Base-by-base conservation (phyloP, 23 red algal genomes). In the Gracilaria caudata region DNA sequence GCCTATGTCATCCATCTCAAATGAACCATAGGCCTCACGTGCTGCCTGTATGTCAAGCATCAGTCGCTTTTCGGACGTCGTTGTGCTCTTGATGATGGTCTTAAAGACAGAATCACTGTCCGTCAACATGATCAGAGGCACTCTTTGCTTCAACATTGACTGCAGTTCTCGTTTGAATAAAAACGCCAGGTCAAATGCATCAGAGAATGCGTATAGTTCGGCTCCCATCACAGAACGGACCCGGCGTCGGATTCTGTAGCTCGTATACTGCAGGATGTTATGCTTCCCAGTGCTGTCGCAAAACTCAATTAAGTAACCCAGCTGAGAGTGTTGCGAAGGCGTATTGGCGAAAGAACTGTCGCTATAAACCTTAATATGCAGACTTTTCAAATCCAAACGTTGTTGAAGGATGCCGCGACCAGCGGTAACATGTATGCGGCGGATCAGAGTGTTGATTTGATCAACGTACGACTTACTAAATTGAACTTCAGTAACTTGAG, bases 401-500 rank as follows among this genome's bases (percentile, higher is more conserved):
- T 60, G 57, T 23, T 60, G 57, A 29, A 28, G 5, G 3, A 60
- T 2, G 7, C 57, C 57, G 1, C 57, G 2, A 5, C 7, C 2
- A 8, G 57, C 21, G 14, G 57, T 60, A 28, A 23, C 57, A 28
- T 23, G 23, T 7, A 29, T 28, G 13, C 49, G 49, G 19, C 41
- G 41, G 41, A 45, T 45, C 10, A 53, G 13, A 7, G 1, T 16
- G 19, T 60, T 60, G 23, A 60, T 60, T 28, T 2, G 7, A 4
- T 60, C 28, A 23, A 60, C 7, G 23, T 6, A 2, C 7, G 57
- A 20, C 23, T 8, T 3, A 29, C 28, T 60, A 23, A 60, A 60
- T 17, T 60, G 57, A 9, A 12, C n/a, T 60, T 56, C 23, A 58
- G 77, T 80, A 3, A 80, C 45, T 58, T 80, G 77, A 5, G 77